phyloP scores from a whole-genome alignment of 139 green algal genomes.

The Asterochloris sp. region DNA sequence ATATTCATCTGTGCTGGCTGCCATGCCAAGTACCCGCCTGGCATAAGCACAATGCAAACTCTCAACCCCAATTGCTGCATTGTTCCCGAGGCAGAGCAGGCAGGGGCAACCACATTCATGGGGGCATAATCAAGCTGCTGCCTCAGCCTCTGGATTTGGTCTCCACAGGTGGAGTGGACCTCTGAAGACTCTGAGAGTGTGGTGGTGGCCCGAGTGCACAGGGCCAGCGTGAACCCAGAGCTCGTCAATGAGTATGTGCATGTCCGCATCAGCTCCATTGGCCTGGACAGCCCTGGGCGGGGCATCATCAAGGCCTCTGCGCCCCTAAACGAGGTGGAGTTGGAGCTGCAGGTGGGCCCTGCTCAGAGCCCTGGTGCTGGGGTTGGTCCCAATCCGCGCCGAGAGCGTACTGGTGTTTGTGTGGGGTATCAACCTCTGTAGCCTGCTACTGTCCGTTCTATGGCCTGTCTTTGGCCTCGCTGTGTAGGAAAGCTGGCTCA shows the following conservation, averaged over 20 bases:
- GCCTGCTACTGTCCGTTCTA: too few relatives aligned
- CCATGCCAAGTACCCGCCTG: too few relatives aligned
- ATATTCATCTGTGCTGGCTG: too few relatives aligned
- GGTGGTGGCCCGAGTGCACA: conserved; percentile 23
- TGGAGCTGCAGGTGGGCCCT: conserved; percentile 15
- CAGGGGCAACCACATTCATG: too few relatives aligned
- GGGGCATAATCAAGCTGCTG: not conserved
- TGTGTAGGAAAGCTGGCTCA: too few relatives aligned
- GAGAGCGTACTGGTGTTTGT: too few relatives aligned
- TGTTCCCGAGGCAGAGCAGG: too few relatives aligned
- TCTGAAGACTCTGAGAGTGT: conserved; percentile 16
- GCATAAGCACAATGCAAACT: too few relatives aligned
- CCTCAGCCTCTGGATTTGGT: not conserved
- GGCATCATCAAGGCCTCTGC: conserved; percentile 11
- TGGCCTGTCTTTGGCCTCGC: too few relatives aligned
- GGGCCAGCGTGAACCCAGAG: conserved; percentile 12
- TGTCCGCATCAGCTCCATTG: not conserved
- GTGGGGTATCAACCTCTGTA: too few relatives aligned
- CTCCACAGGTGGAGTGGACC: conserved; percentile 29
- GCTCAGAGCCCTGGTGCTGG: not conserved
- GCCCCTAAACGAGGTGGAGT: not conserved
- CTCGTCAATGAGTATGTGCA: conserved; percentile 32
- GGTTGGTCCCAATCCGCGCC: too few relatives aligned
- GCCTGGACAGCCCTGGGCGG: not conserved
- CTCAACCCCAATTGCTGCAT: too few relatives aligned